Evolutionary conservation across 768 basidiomycete genomes (phyloP), one percentile per base, ranked within the genome.

Genomic region (Lyophyllum decastes): DNA sequence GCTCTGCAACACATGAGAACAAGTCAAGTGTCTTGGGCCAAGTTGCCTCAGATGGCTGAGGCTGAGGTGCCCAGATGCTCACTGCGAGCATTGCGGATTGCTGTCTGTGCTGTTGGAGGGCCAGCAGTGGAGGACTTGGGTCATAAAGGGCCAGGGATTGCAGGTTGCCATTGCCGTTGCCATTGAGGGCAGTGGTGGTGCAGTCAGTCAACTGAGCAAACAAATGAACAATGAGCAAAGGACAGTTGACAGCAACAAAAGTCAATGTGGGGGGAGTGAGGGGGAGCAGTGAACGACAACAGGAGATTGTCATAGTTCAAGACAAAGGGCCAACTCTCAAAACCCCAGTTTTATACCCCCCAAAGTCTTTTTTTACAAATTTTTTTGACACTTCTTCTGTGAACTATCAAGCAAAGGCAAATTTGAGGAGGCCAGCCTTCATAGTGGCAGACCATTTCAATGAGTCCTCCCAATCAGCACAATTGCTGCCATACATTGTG

Each of bases 31-130:
- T 76, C 59, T 78, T 79, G 21, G 89, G 87, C 90, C 90, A 93
- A 11, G 84, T 80, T 5, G 77, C 66, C 19, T 87, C 87, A 14
- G 82, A 79, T 6, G 82, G 82, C 69, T 87, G 89, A 4, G 89
- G 88, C 67, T 88, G 89, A 9, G 90, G 90, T 0, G 91, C 90
- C 90, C 90, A 93, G 60, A 93, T 92, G 50, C 89, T 90, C 14
- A 78, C 79, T 55, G 76, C 64, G 47, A 78, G 74, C 6, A 78
- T 77, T 40, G 74, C 65, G 16, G 35, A 14, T 10, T 70, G 66
- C 57, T 75, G 76, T 24, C 81, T 57, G 22, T 53, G 62, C n/a
- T n/a, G n/a, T n/a, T n/a, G n/a, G n/a, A n/a, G n/a, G n/a, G n/a
- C n/a, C n/a, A n/a, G n/a, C n/a, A n/a, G n/a, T 19, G 48, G 60